Conservation (phyloP, 2,329 filamentous ascomycete genomes). For the Fusarium coicis region DNA sequence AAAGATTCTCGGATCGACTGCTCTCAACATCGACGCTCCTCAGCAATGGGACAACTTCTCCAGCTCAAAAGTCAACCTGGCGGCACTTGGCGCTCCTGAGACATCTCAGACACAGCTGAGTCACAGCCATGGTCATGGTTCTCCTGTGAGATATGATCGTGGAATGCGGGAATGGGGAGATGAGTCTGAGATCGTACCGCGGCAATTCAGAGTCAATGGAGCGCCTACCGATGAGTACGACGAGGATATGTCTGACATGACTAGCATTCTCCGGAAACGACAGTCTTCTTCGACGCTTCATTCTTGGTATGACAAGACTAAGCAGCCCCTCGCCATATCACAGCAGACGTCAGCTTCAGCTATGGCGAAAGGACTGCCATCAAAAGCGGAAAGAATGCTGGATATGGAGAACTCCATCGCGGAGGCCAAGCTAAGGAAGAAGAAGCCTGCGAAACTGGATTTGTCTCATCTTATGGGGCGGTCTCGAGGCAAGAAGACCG, state of each 20-base stretch:
- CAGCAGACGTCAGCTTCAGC: conserved; percentile 69
- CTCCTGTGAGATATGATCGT: conserved; percentile 21
- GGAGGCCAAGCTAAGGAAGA: conserved; percentile 45
- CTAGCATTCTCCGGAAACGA: conserved; percentile 57
- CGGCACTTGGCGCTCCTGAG: conserved; percentile 20
- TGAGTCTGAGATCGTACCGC: conserved; percentile 43
- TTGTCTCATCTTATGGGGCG: conserved; percentile 56
- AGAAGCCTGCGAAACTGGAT: conserved; percentile 62
- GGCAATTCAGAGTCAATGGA: conserved; percentile 31
- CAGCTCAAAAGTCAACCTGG: conserved; percentile 37
- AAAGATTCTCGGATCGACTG: conserved; percentile 42
- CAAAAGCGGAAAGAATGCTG: conserved; percentile 59
- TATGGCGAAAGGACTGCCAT: conserved; percentile 66
- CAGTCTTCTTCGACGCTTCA: conserved; percentile 66
- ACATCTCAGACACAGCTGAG: conserved; percentile 4
- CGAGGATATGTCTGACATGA: conserved; percentile 53
- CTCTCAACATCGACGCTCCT: conserved; percentile 41
- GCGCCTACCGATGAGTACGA: conserved; percentile 36
- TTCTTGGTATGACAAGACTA: conserved; percentile 67
- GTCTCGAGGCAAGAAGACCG: conserved; percentile 45
- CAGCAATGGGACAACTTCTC: conserved; percentile 37
- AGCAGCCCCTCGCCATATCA: conserved; percentile 66
- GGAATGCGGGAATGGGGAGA: conserved; percentile 41
- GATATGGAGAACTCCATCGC: conserved; percentile 54
- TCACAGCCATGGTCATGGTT: conserved; percentile 14